Evolutionary conservation across 495 filamentous ascomycete species (phyloP).

Genomic region (Bombardia bombarda): DNA sequence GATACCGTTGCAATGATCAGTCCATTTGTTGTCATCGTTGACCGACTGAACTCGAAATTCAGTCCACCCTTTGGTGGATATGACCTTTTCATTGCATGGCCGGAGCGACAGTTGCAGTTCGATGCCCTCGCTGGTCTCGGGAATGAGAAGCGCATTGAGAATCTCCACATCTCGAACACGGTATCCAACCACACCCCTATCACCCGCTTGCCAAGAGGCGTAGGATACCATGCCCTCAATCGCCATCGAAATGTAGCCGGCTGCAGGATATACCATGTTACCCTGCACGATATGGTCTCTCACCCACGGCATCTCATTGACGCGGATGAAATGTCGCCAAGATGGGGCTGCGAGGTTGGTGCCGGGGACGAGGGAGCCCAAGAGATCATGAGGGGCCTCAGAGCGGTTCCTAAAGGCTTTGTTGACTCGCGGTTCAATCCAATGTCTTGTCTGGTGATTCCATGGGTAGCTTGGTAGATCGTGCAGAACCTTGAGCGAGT

Average conservation of each 20-base stretch:
- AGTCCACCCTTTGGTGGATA: slow-evolving; percentile 27
- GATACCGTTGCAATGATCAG: slow-evolving; percentile 24
- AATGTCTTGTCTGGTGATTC: slow-evolving; percentile 36
- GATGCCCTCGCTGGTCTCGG: slow-evolving; percentile 25
- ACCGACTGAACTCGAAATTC: slow-evolving; percentile 37
- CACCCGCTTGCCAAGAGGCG: not conserved
- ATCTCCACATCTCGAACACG: slow-evolving; percentile 36
- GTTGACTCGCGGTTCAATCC: slow-evolving; percentile 35
- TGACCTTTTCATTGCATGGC: slow-evolving; percentile 29
- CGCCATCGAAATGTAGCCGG: slow-evolving; percentile 44
- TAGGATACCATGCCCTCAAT: slow-evolving; percentile 33
- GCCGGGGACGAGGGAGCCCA: slow-evolving; percentile 31
- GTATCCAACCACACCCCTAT: slow-evolving; percentile 10
- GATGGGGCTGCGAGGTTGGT: slow-evolving; percentile 29
- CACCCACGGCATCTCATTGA: slow-evolving; percentile 40
- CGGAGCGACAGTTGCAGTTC: slow-evolving; percentile 36
- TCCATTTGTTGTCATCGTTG: slow-evolving; percentile 31
- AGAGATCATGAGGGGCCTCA: slow-evolving; percentile 34
- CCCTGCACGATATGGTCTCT: slow-evolving; percentile 33
- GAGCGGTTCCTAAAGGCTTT: slow-evolving; percentile 30
- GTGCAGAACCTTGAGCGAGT: slow-evolving; percentile 24
- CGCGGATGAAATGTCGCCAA: slow-evolving; percentile 32
- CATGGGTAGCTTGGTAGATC: slow-evolving; percentile 35
- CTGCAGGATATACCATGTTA: slow-evolving; percentile 45
- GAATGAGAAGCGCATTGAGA: slow-evolving; percentile 32